Evolutionary conservation across 2,329 filamentous ascomycete genomes (phyloP), one percentile per base, ranked within the genome.

Genomic region (Fusarium sp.): DNA sequence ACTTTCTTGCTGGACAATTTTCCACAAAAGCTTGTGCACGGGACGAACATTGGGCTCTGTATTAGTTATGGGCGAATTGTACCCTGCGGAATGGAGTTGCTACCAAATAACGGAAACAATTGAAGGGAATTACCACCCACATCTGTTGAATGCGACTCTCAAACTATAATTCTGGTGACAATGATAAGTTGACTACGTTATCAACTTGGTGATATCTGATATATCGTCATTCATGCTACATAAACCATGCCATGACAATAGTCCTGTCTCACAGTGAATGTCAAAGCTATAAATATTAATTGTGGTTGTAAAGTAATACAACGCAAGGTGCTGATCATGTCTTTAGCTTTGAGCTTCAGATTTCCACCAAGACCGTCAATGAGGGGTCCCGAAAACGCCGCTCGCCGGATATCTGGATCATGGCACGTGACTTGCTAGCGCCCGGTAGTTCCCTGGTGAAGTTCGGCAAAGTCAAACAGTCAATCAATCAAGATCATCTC

Each of bases 401-500:
- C 53, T 36, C 28, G 34, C 54, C 46, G 57, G 58, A 58, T 64
- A 41, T 44, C 35, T 47, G 24, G 50, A 6, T 25, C 31, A 4
- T 15, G 26, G 73, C 76, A 78, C 76, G 75, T 78, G 76, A 76
- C 39, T 3, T 45, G 5, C 45, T 66, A 70, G 63, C 65, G 64
- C 53, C 67, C 67, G 66, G 53, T 61, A 61, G 69, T 72, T 72
- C 68, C 74, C 73, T 73, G 71, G 73, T 64, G 69, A 73, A 67
- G 72, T 79, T 79, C 77, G 77, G 80, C 76, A 79, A 77, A 79
- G 77, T 77, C 74, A 75, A 74, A 75, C 78, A 78, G 76, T 34
- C 76, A 77, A 42, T 61, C 77, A 74, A 75, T 69, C 70, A 80
- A 77, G 75, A 80, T 82, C 78, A 79, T 78, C 77, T 81, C 79